These are phyloP conservation scores for Perilla frutescens DNA, from an alignment of 257 asterid species.

Conservation along the genomic window DNA sequence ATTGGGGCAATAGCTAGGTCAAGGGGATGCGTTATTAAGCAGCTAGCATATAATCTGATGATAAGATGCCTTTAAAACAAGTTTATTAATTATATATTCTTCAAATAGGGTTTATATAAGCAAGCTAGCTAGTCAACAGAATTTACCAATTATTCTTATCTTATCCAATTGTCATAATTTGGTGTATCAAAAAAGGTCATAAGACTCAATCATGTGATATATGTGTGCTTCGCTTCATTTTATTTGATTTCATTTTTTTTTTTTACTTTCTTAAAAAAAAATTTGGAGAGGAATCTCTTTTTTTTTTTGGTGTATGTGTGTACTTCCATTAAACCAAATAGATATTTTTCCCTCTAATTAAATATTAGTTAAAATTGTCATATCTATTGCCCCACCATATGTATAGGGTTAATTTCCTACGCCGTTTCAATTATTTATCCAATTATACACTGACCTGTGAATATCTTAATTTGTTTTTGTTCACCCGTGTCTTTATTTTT, in stretches of 20 bases:
- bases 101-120: background rate
- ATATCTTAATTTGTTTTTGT: background rate
- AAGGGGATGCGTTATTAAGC: conserved; percentile 30
- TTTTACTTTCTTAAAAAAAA: background rate
- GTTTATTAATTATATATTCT: background rate
- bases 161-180: background rate
- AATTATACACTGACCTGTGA: background rate
- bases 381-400: background rate
- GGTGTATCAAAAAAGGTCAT: background rate
- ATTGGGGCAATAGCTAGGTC: background rate
- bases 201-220: conserved; percentile 14
- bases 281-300: too few species aligned
- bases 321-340: background rate
- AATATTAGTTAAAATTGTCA: background rate
- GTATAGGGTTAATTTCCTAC: background rate
- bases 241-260: too few species aligned
- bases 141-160: conserved; percentile 23
- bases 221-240: background rate
- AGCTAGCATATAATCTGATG: background rate
- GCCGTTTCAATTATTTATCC: background rate
- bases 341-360: background rate
- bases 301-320: too few species aligned
- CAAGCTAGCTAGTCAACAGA: conserved; percentile 1
- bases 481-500: background rate
- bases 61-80: conserved; percentile 20